Conservation (phyloP, 345 rosid species). For the Moricandia arvensis region DNA sequence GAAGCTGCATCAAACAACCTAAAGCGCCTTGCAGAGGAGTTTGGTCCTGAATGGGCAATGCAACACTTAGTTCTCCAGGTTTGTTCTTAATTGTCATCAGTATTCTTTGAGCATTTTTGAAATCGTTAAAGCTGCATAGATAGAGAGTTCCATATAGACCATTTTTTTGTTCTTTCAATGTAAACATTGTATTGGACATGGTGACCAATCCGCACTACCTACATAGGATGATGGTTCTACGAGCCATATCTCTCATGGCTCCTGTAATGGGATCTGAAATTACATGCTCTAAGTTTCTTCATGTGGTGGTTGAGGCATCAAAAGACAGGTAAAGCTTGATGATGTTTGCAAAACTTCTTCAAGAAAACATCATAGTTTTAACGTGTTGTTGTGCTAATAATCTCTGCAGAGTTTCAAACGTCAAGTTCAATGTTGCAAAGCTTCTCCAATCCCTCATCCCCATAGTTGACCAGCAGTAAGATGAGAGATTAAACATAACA, state of each 20-base stretch:
- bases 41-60: conserved; percentile 85
- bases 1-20: conserved; percentile 82
- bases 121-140: neutral
- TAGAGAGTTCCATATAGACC: neutral
- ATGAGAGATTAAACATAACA: neutral
- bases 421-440: conserved; percentile 90
- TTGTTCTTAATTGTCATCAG: conserved; percentile 26
- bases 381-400: conserved; percentile 9
- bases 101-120: neutral
- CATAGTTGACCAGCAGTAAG: conserved; percentile 86
- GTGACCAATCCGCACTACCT: conserved; percentile 71
- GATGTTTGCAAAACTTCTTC: neutral
- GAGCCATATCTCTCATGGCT: conserved; percentile 74
- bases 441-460: conserved; percentile 81
- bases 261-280: conserved; percentile 63
- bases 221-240: conserved; percentile 84
- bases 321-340: conserved; percentile 63
- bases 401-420: conserved; percentile 77
- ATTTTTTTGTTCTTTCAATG: neutral
- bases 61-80: conserved; percentile 82
- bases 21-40: conserved; percentile 37
- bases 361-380: neutral
- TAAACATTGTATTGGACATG: conserved; percentile 82
- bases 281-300: conserved; percentile 57
- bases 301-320: conserved; percentile 67